Evolutionary conservation across 2,329 filamentous ascomycete genomes (phyloP).

Genomic region (Triangularia setosa): DNA sequence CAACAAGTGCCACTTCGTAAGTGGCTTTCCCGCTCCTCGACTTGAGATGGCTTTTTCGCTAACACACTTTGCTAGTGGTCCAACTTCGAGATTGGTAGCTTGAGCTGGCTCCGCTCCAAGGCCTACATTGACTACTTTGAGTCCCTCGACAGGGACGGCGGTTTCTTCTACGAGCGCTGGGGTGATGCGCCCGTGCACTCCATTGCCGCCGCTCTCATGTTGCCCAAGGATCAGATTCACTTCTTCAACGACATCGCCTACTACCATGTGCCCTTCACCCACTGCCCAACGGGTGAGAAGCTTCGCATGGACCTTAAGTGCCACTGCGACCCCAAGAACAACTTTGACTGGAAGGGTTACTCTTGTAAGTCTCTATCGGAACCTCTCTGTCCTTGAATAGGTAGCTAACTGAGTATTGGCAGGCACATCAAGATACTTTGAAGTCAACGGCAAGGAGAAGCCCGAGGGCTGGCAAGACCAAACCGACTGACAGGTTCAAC

Average conservation of each 20-base stretch:
- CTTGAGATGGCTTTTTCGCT: constrained; percentile 8
- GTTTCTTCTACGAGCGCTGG: constrained; percentile 99
- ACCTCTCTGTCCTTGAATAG: background rate
- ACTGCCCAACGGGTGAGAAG: constrained; percentile 91
- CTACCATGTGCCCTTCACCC: constrained; percentile 95
- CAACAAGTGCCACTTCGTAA: constrained; percentile 95
- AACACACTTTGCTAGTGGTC: constrained; percentile 66
- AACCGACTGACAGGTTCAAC: constrained; percentile 28
- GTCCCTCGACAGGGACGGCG: constrained; percentile 80
- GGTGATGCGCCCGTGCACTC: constrained; percentile 97
- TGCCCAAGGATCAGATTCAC: constrained; percentile 91
- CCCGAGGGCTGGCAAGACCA: constrained; percentile 81
- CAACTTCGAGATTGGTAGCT: constrained; percentile 94
- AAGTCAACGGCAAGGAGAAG: constrained; percentile 75
- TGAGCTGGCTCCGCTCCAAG: constrained; percentile 88
- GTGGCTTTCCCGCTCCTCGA: constrained; percentile 32
- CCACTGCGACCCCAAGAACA: constrained; percentile 90
- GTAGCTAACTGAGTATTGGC: constrained; percentile 21
- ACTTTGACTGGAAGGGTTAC: constrained; percentile 99
- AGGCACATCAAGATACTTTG: constrained; percentile 85
- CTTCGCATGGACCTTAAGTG: constrained; percentile 80
- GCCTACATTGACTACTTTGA: constrained; percentile 90
- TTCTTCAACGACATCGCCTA: constrained; percentile 99
- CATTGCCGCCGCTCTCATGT: constrained; percentile 82
- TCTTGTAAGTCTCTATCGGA: constrained; percentile 68